Evolutionary conservation across 2,329 filamentous ascomycete genomes (phyloP).

Genomic region (Pochonia chlamydosporia): DNA sequence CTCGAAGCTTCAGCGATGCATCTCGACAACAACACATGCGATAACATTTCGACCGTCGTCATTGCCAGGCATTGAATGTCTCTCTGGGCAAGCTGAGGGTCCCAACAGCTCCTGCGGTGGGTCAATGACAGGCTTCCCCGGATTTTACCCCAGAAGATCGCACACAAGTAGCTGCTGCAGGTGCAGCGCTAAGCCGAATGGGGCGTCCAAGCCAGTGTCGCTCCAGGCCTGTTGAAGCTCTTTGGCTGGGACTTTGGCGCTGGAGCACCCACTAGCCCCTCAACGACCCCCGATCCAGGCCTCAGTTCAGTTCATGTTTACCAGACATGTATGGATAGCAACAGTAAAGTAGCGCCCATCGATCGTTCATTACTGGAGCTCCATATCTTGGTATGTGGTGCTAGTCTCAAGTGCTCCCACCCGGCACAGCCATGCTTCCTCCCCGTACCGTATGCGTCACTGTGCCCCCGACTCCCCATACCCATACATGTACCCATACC

Average conservation of each 20-base stretch:
- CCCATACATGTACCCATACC: too few species aligned
- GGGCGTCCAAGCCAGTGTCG: not conserved
- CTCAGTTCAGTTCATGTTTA: too few species aligned
- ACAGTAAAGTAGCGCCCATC: not conserved
- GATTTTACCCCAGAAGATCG: conserved; percentile 18
- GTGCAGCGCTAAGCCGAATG: conserved; percentile 2
- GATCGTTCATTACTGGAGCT: not conserved
- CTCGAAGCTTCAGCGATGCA: not conserved
- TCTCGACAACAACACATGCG: not conserved
- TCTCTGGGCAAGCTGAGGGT: not conserved
- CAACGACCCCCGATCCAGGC: too few species aligned
- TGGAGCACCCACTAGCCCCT: too few species aligned
- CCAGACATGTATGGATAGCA: too few species aligned
- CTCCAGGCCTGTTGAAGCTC: not conserved
- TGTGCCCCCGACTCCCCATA: too few species aligned
- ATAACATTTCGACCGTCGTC: not conserved
- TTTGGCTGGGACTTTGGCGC: too few species aligned
- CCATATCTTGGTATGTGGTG: too few species aligned
- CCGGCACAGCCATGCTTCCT: not conserved
- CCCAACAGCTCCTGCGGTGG: conserved; percentile 8
- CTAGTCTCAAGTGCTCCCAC: not conserved
- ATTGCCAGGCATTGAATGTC: not conserved
- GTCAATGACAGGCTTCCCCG: conserved; percentile 18
- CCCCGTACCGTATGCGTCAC: not conserved
- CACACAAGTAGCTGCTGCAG: conserved; percentile 11